Evolutionary conservation across 169 alveolate species (phyloP), one percentile per base, ranked within the genome.

Genomic region (Eimeria necatrix): DNA sequence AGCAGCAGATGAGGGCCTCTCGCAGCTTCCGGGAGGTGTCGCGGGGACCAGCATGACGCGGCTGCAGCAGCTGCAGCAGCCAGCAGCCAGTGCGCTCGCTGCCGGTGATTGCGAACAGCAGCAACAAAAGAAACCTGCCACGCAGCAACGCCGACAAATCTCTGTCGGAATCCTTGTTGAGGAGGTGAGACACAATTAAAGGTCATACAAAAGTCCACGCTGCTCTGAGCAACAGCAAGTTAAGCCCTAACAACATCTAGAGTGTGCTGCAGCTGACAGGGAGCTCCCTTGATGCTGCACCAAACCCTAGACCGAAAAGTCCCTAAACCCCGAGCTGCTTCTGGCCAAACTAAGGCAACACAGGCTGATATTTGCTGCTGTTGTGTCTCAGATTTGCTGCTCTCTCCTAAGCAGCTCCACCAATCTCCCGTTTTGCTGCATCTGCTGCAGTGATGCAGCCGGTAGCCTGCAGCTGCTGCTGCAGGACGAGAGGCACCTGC

Each of bases 401-500:
- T 83, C 91, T 52, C 9, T 83, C 56, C 32, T 83, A 24, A 52
- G 76, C 91, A 52, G 91, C 91, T 24, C 78, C 9, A 83, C 91
- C 4, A 83, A 83, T 74, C 91, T 83, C 53, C 91, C 91, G 76
- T 83, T 83, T 53, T 83, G 91, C 76, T 83, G 91, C 78, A 14
- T 83, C 68, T 83, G 91, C 91, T 83, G 91, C 91, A 83, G 91
- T 53, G 91, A 83, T 8, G 91, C 91, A 16, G 91, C 91, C 10
- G 61, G 91, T 74, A 83, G 91, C 91, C 76, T 83, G 76, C 91
- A 83, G 91, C 91, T 83, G 91, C 91, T 83, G 73, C 91, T 83
- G 91, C 91, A 83, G 91, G 91, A 59, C 41, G 60, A 83, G 56
- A 83, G 91, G 0, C 53, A 83, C 59, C 76, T 83, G 91, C 91